phyloP scores from a whole-genome alignment of 192 early-diverging fungal genomes.

The Pecoramyces ruminantium region DNA sequence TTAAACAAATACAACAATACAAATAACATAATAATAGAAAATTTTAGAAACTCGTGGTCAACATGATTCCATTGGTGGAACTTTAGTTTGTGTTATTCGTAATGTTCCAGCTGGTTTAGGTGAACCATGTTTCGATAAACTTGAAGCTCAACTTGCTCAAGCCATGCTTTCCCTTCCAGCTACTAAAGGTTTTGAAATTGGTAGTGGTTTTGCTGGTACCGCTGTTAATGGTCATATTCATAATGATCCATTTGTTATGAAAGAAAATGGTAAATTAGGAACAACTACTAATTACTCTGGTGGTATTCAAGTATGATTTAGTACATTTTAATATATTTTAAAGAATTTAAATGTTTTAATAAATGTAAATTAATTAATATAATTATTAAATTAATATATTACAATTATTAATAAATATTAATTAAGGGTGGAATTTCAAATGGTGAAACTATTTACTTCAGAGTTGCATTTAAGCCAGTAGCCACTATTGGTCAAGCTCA shows the following conservation, averaged over 20 bases:
- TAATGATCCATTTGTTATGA: constrained; percentile 76
- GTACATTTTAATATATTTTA: not conserved
- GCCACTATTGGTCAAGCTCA: constrained; percentile 91
- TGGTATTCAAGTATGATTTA: constrained; percentile 71
- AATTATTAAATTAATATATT: too few relatives aligned
- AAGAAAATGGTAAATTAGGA: constrained; percentile 42
- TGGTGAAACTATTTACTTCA: constrained; percentile 90
- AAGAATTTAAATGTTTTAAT: not conserved
- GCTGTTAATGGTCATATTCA: constrained; percentile 73
- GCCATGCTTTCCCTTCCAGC: constrained; percentile 98
- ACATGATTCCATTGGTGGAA: constrained; percentile 87
- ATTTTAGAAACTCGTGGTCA: constrained; percentile 63
- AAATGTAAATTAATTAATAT: not conserved
- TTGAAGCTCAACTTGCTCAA: constrained; percentile 89
- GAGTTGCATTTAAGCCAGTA: constrained; percentile 92
- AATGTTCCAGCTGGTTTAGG: constrained; percentile 81
- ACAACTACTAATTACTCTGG: constrained; percentile 90
- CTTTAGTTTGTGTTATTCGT: constrained; percentile 89
- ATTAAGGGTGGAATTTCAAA: constrained; percentile 81
- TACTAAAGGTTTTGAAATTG: constrained; percentile 96
- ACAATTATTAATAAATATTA: too few relatives aligned
- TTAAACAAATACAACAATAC: too few relatives aligned
- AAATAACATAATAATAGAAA: constrained; percentile 26
- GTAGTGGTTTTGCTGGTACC: constrained; percentile 80
- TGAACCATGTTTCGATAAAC: constrained; percentile 96